Evolutionary conservation across 139 green algal species (phyloP).

Genomic region (Picochlorum sp.): DNA sequence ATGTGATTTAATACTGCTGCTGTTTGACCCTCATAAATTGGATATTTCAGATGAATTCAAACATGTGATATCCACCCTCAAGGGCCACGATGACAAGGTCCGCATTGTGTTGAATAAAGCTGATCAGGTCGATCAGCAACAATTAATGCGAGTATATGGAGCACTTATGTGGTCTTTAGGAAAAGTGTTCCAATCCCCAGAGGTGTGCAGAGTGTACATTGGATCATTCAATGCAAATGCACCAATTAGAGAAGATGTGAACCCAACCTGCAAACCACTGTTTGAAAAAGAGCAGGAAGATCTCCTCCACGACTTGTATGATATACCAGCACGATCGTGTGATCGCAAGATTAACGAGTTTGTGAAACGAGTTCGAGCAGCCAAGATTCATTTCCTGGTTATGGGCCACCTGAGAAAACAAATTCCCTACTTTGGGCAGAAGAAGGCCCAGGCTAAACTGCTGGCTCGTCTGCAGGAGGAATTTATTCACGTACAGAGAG

Average conservation of each 20-base stretch:
- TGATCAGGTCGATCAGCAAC: conserved; percentile 81
- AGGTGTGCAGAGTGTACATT: conserved; percentile 90
- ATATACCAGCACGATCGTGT: conserved; percentile 72
- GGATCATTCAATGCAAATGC: conserved; percentile 73
- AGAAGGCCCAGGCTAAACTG: conserved; percentile 53
- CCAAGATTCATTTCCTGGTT: conserved; percentile 88
- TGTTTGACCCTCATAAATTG: conserved; percentile 98
- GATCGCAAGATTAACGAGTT: conserved; percentile 97
- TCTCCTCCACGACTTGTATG: conserved; percentile 84
- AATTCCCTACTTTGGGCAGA: conserved; percentile 81
- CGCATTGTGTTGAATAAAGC: conserved; percentile 96
- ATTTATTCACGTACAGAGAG: conserved; percentile 75
- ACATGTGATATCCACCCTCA: conserved; percentile 62
- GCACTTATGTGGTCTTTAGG: conserved; percentile 98
- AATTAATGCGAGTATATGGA: conserved; percentile 98
- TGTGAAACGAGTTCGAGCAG: conserved; percentile 87
- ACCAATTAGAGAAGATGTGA: conserved; percentile 49
- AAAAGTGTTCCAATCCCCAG: conserved; percentile 88
- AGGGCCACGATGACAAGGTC: conserved; percentile 92
- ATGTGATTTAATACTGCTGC: conserved; percentile 92
- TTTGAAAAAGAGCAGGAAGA: conserved; percentile 88
- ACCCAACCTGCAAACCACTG: conserved; percentile 66
- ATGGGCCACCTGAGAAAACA: conserved; percentile 70
- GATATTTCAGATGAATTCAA: conserved; percentile 96
- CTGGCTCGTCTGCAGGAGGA: conserved; percentile 48